Conservation (phyloP, 202 grass and related monocot genomes). For the Elaeis oleifera region DNA sequence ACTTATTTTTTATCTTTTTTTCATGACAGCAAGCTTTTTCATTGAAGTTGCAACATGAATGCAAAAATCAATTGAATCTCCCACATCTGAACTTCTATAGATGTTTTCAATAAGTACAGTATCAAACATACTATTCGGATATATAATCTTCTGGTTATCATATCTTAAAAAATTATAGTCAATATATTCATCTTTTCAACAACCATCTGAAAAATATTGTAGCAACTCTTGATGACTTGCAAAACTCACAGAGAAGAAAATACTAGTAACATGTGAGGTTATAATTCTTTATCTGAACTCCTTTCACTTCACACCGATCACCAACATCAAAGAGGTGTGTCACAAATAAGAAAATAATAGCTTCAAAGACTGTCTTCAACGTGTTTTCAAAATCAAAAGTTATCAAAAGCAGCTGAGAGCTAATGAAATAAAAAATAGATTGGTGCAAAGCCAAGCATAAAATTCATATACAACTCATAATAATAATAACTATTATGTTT, state of each 20-base stretch:
- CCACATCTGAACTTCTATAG: too few relatives aligned
- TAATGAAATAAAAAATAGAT: constrained; percentile 73
- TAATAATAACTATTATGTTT: constrained; percentile 15
- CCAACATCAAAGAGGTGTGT: constrained; percentile 88
- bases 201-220: constrained; percentile 36
- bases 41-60: too few relatives aligned
- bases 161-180: not conserved
- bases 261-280: too few relatives aligned
- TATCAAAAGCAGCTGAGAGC: constrained; percentile 67
- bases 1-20: not conserved
- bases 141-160: not conserved
- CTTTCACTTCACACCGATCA: constrained; percentile 67
- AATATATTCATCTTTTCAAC: constrained; percentile 97
- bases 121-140: too few relatives aligned
- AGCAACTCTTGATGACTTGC: not conserved
- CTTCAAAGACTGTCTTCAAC: constrained; percentile 77
- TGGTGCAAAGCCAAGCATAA: constrained; percentile 67
- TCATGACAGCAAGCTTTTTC: constrained; percentile 3
- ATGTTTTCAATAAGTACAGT: too few relatives aligned
- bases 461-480: constrained; percentile 51
- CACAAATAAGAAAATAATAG: constrained; percentile 72
- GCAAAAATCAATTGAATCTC: too few relatives aligned
- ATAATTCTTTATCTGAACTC: constrained; percentile 37
- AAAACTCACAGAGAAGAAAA: not conserved
- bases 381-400: constrained; percentile 88